phyloP scores from a whole-genome alignment of 2,329 filamentous ascomycete species.

The Aspergillus sp. region DNA sequence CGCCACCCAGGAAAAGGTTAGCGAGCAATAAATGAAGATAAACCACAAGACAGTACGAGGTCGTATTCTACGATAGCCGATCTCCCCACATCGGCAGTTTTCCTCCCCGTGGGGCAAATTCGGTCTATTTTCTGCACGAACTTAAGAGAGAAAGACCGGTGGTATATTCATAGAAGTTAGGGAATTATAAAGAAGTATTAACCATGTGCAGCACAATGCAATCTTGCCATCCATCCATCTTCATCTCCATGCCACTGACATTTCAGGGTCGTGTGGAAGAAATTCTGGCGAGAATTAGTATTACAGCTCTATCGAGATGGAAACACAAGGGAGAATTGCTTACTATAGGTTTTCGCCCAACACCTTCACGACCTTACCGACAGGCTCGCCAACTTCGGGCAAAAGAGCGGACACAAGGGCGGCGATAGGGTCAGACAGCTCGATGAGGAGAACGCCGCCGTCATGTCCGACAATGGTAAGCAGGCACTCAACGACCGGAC shows the following conservation, averaged over 20 bases:
- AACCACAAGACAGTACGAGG: no score
- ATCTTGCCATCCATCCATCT: not conserved
- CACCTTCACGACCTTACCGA: constrained; percentile 26
- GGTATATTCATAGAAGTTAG: not conserved
- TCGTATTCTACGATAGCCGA: no score
- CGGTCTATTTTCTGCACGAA: no score
- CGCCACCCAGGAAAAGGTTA: no score
- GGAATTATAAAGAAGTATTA: not conserved
- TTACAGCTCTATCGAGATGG: no score
- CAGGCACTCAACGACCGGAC: constrained; percentile 19
- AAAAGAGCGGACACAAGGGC: constrained; percentile 21
- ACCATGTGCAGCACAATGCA: not conserved
- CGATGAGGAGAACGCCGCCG: constrained; percentile 19
- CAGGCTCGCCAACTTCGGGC: constrained; percentile 22
- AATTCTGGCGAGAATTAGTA: not conserved
- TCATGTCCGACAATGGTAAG: constrained; percentile 27
- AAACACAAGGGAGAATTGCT: constrained; percentile 7
- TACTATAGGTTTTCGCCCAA: constrained; percentile 18
- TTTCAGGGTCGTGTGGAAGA: not conserved
- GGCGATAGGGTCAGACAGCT: constrained; percentile 22
- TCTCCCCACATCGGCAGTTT: not conserved
- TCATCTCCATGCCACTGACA: not conserved
- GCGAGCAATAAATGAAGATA: no score
- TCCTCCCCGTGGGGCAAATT: no score
- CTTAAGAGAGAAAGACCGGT: no score